These are phyloP conservation scores for Camellia sinensis DNA, from an alignment of 148 eudicot genomes.

Conservation along the genomic window DNA sequence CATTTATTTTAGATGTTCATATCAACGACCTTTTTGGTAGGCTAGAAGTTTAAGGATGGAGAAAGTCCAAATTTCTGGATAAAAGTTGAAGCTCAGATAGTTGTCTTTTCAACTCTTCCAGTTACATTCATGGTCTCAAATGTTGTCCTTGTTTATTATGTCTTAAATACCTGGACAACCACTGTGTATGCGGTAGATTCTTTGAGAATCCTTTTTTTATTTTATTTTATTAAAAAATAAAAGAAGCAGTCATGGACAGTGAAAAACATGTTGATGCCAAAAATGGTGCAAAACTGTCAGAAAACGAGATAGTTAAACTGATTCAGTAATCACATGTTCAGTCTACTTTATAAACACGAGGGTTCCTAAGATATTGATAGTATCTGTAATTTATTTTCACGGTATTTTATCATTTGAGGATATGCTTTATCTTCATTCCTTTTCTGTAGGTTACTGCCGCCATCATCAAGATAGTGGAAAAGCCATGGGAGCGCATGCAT, in stretches of 20 bases:
- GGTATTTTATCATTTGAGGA: background rate
- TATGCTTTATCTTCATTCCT: slow-evolving; percentile 5
- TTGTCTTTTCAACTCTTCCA: background rate
- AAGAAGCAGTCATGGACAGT: background rate
- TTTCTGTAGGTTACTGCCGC: slow-evolving; percentile 71
- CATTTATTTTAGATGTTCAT: background rate
- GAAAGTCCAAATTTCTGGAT: background rate
- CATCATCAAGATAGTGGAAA: slow-evolving; percentile 72
- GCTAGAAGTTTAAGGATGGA: background rate
- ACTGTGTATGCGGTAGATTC: background rate
- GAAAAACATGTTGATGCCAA: background rate
- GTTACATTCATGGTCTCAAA: background rate
- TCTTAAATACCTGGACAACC: background rate
- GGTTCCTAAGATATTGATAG: background rate
- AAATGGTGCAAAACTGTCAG: background rate
- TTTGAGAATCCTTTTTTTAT: no score
- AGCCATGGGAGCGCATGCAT: slow-evolving; percentile 87
- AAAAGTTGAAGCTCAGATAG: background rate
- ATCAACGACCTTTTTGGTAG: background rate
- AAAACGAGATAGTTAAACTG: background rate
- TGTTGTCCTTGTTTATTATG: background rate
- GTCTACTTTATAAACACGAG: background rate
- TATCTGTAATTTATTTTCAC: background rate
- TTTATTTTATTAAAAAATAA: no score
- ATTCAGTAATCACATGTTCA: background rate